phyloP scores from a whole-genome alignment of 768 basidiomycete genomes.

The Harrya chromipes region DNA sequence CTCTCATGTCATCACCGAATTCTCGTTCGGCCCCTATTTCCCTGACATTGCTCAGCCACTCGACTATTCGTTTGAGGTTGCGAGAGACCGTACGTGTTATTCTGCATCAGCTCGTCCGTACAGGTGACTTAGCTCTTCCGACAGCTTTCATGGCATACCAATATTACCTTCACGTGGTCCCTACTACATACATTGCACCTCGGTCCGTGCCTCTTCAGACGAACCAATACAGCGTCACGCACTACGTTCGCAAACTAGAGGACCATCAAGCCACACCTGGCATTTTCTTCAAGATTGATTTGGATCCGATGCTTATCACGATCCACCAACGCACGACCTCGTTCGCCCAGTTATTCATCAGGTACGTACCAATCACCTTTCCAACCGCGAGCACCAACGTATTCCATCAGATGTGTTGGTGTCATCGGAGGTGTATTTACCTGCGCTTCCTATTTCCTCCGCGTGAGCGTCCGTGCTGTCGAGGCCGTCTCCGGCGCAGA shows the following conservation, averaged over 20 bases:
- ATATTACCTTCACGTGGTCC: slow-evolving; percentile 94
- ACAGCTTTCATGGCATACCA: slow-evolving; percentile 88
- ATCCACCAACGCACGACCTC: slow-evolving; percentile 87
- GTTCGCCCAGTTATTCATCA: slow-evolving; percentile 77
- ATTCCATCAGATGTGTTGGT: slow-evolving; percentile 62
- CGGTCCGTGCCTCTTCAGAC: slow-evolving; percentile 63
- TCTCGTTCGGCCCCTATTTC: slow-evolving; percentile 95
- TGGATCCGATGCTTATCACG: slow-evolving; percentile 84
- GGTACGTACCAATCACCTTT: slow-evolving; percentile 32
- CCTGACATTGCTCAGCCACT: slow-evolving; percentile 94
- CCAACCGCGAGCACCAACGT: not conserved
- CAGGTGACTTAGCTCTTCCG: not conserved
- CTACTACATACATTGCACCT: slow-evolving; percentile 86
- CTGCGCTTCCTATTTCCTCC: slow-evolving; percentile 75
- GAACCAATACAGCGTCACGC: slow-evolving; percentile 92
- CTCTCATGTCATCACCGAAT: slow-evolving; percentile 93
- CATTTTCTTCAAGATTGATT: slow-evolving; percentile 98
- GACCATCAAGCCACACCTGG: slow-evolving; percentile 83
- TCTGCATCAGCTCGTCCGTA: not conserved
- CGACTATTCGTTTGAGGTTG: slow-evolving; percentile 81
- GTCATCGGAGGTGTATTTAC: slow-evolving; percentile 92
- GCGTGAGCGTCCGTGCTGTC: slow-evolving; percentile 59
- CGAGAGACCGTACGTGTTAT: slow-evolving; percentile 51
- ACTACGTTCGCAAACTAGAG: slow-evolving; percentile 74
- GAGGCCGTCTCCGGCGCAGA: slow-evolving; percentile 57